Evolutionary conservation across 345 rosid genomes (phyloP).

Genomic region (Citrus australasica): DNA sequence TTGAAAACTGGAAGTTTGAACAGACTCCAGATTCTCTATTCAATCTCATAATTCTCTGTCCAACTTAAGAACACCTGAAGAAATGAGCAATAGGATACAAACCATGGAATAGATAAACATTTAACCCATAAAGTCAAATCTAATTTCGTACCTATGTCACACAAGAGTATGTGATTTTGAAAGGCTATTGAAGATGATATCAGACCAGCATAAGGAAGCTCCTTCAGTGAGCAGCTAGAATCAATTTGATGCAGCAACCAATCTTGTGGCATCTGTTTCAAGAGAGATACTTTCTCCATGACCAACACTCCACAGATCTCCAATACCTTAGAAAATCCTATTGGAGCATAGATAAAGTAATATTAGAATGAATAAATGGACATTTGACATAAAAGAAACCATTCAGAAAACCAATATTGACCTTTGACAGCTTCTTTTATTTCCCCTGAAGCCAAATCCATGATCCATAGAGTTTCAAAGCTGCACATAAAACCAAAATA

Average conservation of each 20-base stretch:
- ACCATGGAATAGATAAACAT: constrained; percentile 9
- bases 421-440: constrained; percentile 67
- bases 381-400: constrained; percentile 1
- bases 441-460: constrained; percentile 66
- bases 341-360: constrained; percentile 12
- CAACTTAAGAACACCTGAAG: constrained; percentile 44
- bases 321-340: constrained; percentile 53
- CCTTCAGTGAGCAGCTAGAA: constrained; percentile 31
- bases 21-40: constrained; percentile 52
- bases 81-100: constrained; percentile 18
- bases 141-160: constrained; percentile 58
- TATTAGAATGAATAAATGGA: constrained; percentile 18
- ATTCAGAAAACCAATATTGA: constrained; percentile 24
- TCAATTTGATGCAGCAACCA: constrained; percentile 49
- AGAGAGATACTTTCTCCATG: constrained; percentile 53
- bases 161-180: constrained; percentile 45
- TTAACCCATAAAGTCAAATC: background rate
- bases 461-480: constrained; percentile 70
- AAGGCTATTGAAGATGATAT: constrained; percentile 56
- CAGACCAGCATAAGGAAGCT: constrained; percentile 38
- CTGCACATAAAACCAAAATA: constrained; percentile 39
- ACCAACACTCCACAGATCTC: constrained; percentile 53
- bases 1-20: constrained; percentile 64
- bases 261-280: constrained; percentile 53
- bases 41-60: constrained; percentile 68